These are phyloP conservation scores for Agastache rugosa DNA, from an alignment of 257 asterid genomes.

Conservation along the genomic window DNA sequence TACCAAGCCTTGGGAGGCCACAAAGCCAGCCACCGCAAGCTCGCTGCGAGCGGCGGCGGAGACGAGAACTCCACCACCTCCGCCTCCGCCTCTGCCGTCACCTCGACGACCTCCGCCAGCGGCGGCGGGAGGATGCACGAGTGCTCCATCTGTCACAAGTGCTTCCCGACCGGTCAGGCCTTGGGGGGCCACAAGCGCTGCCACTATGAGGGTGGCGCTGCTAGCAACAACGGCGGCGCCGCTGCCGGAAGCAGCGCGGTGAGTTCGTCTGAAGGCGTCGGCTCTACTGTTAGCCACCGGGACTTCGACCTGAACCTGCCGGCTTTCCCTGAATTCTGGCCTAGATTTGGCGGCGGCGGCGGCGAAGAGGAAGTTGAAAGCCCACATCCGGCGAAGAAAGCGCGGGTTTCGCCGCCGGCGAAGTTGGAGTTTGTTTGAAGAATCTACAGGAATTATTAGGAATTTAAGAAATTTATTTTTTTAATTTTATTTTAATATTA, in stretches of 20 bases:
- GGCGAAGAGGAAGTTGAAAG: constrained; percentile 65
- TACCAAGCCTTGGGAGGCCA: constrained; percentile 80
- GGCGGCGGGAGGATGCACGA: constrained; percentile 58
- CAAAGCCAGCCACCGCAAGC: constrained; percentile 77
- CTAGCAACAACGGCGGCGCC: constrained; percentile 19
- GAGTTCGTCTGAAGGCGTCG: constrained; percentile 52
- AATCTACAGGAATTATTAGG: neutral
- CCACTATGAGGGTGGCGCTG: constrained; percentile 63
- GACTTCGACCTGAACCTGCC: constrained; percentile 63
- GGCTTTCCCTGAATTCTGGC: constrained; percentile 49
- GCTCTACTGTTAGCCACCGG: constrained; percentile 49
- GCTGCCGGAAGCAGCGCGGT: constrained; percentile 41
- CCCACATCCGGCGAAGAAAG: constrained; percentile 65
- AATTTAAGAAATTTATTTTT: neutral
- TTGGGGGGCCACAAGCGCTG: constrained; percentile 81
- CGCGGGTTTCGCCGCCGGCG: constrained; percentile 44
- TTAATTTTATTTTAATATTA: neutral
- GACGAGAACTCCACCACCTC: constrained; percentile 45
- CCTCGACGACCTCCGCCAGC: constrained; percentile 26
- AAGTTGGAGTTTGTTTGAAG: constrained; percentile 40
- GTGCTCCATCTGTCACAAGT: constrained; percentile 74
- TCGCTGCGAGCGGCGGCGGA: constrained; percentile 16
- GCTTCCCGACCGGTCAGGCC: constrained; percentile 69
- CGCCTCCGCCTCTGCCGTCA: constrained; percentile 31
- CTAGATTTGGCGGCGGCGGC: constrained; percentile 42